Base-by-base conservation (phyloP, 306 rosid genomes). In the Canavalia gladiata region DNA sequence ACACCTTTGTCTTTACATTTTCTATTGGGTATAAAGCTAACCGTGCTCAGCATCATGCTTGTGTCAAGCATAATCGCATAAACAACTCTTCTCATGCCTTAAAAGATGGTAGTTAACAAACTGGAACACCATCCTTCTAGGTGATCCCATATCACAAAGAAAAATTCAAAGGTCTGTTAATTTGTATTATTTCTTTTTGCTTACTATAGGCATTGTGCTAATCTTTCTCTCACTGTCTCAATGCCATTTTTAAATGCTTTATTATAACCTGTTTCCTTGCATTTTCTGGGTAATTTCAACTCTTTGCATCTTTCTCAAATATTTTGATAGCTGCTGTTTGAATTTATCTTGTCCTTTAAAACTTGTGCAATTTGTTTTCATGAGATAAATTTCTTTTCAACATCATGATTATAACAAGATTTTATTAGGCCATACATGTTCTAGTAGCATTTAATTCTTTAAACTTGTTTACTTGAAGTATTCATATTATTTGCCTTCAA, bases 1-100 rank as follows among this genome's bases (percentile, higher is more conserved):
- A 81, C 72, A 89, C 75, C 88, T 87, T 90, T 92, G 87, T 88
- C 93, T 89, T 90, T 83, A 87, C 90, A 87, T 90, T 86, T 89
- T 88, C 67, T 88, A 83, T 87, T 80, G 56, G 56, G 18, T 86
- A 86, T 70, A 89, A 89, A 85, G 84, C 82, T 84, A 82, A 73
- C 85, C 43, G 34, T 73, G 54, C 62, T 73, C 63, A 33, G 37
- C 83, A 76, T 64, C 78, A 69, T 83, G 70, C 74, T 76, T 86
- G 80, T 85, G 78, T 78, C 81, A 88, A 82, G 83, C 90, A 75
- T 50, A 50, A 51, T 71, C 13, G 2, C 63, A 54, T 75, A 84
- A 83, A 81, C 25, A 80, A 45, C 63, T 64, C 78, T 78, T 70
- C 62, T 85, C 90, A 78, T 79, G 43, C 62, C 71, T 87, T 77